These are phyloP conservation scores for Suillus decipiens DNA, from an alignment of 768 basidiomycete genomes.

Conservation along the genomic window DNA sequence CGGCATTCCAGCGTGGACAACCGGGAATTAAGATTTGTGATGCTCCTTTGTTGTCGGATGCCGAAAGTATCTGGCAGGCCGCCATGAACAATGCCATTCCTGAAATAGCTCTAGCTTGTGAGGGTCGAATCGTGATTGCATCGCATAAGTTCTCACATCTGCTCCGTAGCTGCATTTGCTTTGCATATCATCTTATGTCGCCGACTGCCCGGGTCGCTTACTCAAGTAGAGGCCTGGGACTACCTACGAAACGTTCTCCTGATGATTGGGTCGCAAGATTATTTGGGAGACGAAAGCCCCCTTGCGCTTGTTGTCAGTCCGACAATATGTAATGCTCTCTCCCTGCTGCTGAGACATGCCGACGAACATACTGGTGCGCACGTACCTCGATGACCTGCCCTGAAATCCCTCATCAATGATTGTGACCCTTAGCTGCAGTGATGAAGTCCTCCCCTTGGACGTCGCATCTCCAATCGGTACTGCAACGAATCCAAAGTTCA, in stretches of 20 bases:
- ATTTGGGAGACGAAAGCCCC: constrained; percentile 48
- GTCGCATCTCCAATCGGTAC: constrained; percentile 39
- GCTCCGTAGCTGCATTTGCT: constrained; percentile 42
- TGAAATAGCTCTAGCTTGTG: constrained; percentile 45
- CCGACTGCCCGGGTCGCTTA: constrained; percentile 35
- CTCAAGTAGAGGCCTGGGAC: constrained; percentile 44
- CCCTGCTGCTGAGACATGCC: constrained; percentile 35
- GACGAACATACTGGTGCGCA: constrained; percentile 31
- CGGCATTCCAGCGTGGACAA: constrained; percentile 23
- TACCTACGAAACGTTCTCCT: constrained; percentile 52
- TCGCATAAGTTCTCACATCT: constrained; percentile 21
- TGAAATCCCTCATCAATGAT: neutral
- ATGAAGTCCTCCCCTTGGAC: constrained; percentile 45
- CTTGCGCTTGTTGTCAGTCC: constrained; percentile 52
- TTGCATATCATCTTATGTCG: constrained; percentile 39
- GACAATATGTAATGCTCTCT: constrained; percentile 51
- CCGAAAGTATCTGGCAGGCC: constrained; percentile 41
- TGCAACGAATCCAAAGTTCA: constrained; percentile 34
- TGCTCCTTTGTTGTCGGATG: constrained; percentile 21
- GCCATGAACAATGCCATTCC: constrained; percentile 26
- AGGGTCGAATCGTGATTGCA: constrained; percentile 22
- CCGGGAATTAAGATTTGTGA: constrained; percentile 15
- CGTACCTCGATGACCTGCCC: neutral
- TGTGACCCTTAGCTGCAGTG: neutral
- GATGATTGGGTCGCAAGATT: constrained; percentile 47